Evolutionary conservation across 345 rosid genomes (phyloP).

Genomic region (Microthlaspi erraticum): DNA sequence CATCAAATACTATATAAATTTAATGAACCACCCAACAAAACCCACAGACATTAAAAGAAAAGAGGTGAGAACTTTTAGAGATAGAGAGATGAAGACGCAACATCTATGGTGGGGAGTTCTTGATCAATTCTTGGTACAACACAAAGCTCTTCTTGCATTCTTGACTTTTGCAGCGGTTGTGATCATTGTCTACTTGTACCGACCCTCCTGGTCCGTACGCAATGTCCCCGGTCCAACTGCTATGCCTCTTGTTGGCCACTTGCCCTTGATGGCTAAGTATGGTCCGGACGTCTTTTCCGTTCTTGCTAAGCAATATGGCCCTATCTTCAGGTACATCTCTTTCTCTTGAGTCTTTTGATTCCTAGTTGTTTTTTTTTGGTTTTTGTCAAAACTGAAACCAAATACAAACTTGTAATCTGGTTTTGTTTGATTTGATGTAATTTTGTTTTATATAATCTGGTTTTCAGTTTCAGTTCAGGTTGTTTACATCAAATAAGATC

Average conservation of each 20-base stretch:
- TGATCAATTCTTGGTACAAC: constrained; percentile 26
- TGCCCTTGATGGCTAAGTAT: constrained; percentile 80
- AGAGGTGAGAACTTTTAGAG: constrained; percentile 14
- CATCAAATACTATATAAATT: constrained; percentile 39
- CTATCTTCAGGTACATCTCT: constrained; percentile 80
- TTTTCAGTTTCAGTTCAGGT: neutral
- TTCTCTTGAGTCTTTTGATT: constrained; percentile 27
- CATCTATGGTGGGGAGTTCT: constrained; percentile 37
- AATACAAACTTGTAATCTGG: neutral
- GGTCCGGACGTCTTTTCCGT: constrained; percentile 84
- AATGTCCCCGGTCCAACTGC: constrained; percentile 62
- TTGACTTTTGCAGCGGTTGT: constrained; percentile 40
- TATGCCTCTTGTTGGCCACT: constrained; percentile 75
- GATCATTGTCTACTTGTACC: constrained; percentile 55
- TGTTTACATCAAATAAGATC: neutral
- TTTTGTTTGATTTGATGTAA: neutral
- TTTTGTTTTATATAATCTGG: neutral
- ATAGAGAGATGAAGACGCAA: constrained; percentile 43
- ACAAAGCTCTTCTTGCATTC: constrained; percentile 23
- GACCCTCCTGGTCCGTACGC: constrained; percentile 64
- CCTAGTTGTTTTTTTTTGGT: neutral
- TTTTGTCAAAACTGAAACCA: neutral
- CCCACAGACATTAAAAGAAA: constrained; percentile 14
- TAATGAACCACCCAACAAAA: constrained; percentile 36
- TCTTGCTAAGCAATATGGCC: constrained; percentile 82